A percentile compares a stretch with the other conserved stretches of the same genome.
Conservation (phyloP, 805 yeast species). For the Saccharomycopsis sp. region DNA sequence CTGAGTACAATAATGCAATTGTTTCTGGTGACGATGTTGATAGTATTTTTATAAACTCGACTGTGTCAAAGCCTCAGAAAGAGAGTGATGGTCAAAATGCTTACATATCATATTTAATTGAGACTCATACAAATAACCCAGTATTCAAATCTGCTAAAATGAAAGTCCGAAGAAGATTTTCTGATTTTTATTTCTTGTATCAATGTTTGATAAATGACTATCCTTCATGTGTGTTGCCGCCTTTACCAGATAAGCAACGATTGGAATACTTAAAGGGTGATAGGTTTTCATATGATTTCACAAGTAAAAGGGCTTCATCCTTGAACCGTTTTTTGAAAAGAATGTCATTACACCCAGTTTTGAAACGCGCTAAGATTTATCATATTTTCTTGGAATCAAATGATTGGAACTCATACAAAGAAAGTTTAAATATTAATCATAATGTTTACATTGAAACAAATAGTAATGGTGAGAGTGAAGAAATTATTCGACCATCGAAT, state of each 20-base stretch:
- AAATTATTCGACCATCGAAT: slow-evolving; percentile 28
- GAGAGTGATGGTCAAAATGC: slow-evolving; percentile 72
- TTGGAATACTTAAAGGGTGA: slow-evolving; percentile 92
- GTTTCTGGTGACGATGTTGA: slow-evolving; percentile 11
- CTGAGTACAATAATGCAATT: neutral
- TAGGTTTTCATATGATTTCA: slow-evolving; percentile 78
- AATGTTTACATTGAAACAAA: slow-evolving; percentile 20
- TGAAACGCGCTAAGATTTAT: slow-evolving; percentile 63
- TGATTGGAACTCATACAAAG: slow-evolving; percentile 67
- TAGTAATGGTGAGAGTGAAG: slow-evolving; percentile 21
- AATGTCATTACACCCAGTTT: slow-evolving; percentile 63
- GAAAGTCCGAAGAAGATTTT: slow-evolving; percentile 69
- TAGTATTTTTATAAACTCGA: slow-evolving; percentile 30
- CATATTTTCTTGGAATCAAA: slow-evolving; percentile 64
- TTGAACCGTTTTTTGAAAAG: slow-evolving; percentile 69
- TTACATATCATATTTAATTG: slow-evolving; percentile 64
- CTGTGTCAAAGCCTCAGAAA: slow-evolving; percentile 55
- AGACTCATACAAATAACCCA: slow-evolving; percentile 59
- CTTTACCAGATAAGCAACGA: slow-evolving; percentile 87
- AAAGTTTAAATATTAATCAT: slow-evolving; percentile 38
- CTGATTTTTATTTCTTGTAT: slow-evolving; percentile 76
- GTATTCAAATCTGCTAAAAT: slow-evolving; percentile 39
- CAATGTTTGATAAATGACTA: slow-evolving; percentile 68
- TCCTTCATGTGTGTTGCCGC: slow-evolving; percentile 86
- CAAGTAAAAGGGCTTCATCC: slow-evolving; percentile 74